Base-by-base conservation (phyloP, 176 grass and related monocot genomes). In the Oryza australiensis region DNA sequence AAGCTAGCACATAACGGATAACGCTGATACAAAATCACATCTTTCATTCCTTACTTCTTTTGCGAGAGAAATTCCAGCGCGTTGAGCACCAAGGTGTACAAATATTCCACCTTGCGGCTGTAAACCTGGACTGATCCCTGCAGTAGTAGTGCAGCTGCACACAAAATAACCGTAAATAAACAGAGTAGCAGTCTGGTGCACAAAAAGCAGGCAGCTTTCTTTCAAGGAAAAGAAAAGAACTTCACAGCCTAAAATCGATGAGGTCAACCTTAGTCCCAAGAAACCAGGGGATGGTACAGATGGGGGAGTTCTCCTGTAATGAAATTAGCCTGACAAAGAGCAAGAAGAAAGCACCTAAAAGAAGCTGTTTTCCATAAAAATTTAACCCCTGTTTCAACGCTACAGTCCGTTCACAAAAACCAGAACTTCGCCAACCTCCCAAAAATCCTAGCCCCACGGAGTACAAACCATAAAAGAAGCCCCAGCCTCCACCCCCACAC, bases 61-160 rank as follows among this genome's bases (percentile, higher is more conserved):
- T 95, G 91, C 7, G 91, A 99, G 24, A 95, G 85, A 78, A 94
- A 95, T 72, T 95, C 96, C 76, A 99, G 42, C 0, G 72, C 87
- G 78, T 90, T 91, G 77, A 95, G 79, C 68, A 95, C 96, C 88
- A 99, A 72, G 9, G 96, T 90, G 87, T 99, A 90, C 82, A 99
- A 73, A 43, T 95, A 99, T 85, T 99, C 96, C 67, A 99, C 96
- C 82, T 99, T 99, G 69, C 90, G 75, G 78, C 93, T 92, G 78
- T 99, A 95, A 43, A 99, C 91, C 78, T 99, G 96, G 64, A 90
- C 93, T 14, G 96, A 99, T 64, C 96, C 93, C 83, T 99, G 96
- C 63, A 99, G 72, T 35, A 99, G 81, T 63, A 99, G 62, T 7
- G 96, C 96, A 66, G 96, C 96, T 99, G 80, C 48, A 93, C 49